phyloP scores from a whole-genome alignment of 768 basidiomycete genomes.

The Pisolithus marmoratus region DNA sequence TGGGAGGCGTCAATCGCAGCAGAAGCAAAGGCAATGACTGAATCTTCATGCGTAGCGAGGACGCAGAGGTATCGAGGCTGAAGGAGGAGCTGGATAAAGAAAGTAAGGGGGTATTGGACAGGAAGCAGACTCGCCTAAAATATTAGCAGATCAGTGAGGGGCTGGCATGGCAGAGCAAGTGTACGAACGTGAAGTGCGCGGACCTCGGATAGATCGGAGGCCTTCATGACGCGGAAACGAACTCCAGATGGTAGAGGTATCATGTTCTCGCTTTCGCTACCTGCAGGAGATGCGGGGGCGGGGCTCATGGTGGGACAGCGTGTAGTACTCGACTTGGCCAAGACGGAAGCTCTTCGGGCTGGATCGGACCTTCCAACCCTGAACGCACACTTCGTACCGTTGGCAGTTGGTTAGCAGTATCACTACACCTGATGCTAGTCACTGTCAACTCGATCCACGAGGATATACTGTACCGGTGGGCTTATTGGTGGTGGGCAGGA shows the following conservation, averaged over 20 bases:
- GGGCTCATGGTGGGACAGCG: background rate
- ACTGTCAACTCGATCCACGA: too few relatives aligned
- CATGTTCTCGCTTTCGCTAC: background rate
- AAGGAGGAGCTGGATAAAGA: constrained; percentile 28
- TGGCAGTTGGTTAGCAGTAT: too few relatives aligned
- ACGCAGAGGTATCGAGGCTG: constrained; percentile 26
- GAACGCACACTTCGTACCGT: too few relatives aligned
- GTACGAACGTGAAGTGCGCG: constrained; percentile 21
- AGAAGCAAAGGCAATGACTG: constrained; percentile 25
- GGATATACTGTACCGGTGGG: too few relatives aligned
- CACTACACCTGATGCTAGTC: too few relatives aligned
- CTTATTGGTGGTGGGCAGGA: too few relatives aligned
- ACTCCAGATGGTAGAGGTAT: constrained; percentile 4
- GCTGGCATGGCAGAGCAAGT: background rate
- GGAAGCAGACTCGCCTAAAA: constrained; percentile 21
- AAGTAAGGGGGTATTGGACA: constrained; percentile 22
- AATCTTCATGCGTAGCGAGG: constrained; percentile 16
- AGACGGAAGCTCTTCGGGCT: background rate
- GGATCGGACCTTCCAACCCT: background rate
- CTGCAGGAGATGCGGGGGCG: background rate
- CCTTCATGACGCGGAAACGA: constrained; percentile 21
- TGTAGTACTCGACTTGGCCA: background rate
- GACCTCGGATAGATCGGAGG: constrained; percentile 23
- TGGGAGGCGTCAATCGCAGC: constrained; percentile 10
- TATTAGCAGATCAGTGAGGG: background rate